Evolutionary conservation across 176 grass and related monocot species (phyloP), one percentile per base, ranked within the genome.

Genomic region (Phoenix dactylifera): DNA sequence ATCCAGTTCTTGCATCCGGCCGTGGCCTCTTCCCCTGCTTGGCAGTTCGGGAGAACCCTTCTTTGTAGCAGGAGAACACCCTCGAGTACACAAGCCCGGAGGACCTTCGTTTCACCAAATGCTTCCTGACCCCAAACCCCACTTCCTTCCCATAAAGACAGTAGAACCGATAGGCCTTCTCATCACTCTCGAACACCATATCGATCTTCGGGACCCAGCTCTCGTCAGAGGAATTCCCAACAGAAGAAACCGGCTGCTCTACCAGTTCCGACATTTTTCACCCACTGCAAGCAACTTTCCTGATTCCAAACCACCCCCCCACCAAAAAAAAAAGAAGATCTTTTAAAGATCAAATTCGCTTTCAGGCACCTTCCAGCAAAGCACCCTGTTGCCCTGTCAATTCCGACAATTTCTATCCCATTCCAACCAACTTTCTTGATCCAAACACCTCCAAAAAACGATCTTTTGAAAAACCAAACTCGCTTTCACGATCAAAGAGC

Each of bases 21-120:
- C 51, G 22, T 16, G 50, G 51, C 24, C 18, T 54, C 64, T 67
- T 67, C 64, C 64, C 64, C 9, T 52, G 22, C 50, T 67, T 67
- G 23, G 28, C 2, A 3, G 19, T 67, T 51, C 64, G 53, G 4
- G 50, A 67, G 24, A 54, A 67, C 22, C 64, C 64, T 67, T 67
- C 64, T n/a, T 67, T 67, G 24, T 67, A 67, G 23, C 64, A 67
- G 3, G 22, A 67, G 14, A 67, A 67, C 22, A 67, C 64, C 22
- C 50, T 50, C 7, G 44, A 32, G 64, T 67, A 67, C 24, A 67
- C 64, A 10, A 54, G 12, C 5, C 50, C 64, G 1, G 64, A 67
- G 50, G 64, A 67, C 16, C 64, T 53, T 15, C 64, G 22, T 50
- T 67, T 67, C 64, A 67, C 64, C 23, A 48, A 15, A 39, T 19